Base-by-base conservation (phyloP, 78 protist genomes). In the Blattamonas nauphoetae region DNA sequence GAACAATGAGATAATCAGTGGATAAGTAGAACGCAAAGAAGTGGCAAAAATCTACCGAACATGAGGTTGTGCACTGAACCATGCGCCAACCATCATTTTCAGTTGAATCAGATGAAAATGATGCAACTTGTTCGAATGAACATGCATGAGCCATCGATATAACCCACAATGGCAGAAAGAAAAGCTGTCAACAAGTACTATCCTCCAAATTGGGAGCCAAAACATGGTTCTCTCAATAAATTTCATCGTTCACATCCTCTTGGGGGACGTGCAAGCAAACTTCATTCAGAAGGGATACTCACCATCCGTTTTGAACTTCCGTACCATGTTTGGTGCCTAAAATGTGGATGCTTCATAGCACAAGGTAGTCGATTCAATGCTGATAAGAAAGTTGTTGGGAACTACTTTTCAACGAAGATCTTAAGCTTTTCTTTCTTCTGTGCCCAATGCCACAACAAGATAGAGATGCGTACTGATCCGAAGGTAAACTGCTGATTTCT, bases 311-410 rank as follows among this genome's bases (percentile, higher is more conserved):
- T 94, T 79, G 97, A 95, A 88, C 91, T 95, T 94, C 96, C 96
- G 34, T 94, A 64, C 77, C 34, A 88, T 79, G 89, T 94, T 0
- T 90, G 91, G 91, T 93, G 96, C 86, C 81, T 71, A 43, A 86
- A 85, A 1, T 95, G 97, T 82, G 64, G 88, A 1, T n/a, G 32
- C 43, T 93, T 90, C 87, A 92, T 95, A 38, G 96, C 91, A 1
- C 78, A 89, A 85, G 97, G 97, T 3, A 93, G 89, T 41, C 91
- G 97, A 21, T 95, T 85, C 79, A 94, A 95, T 41, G 97, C 97
- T 2, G 94, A 95, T 88, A 95, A 95, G 94, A 89, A 93, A 78
- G 1, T 29, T 0, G 89, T 86, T 1, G 96, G 93, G 43, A 93
- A 91, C 38, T 95, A 93, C 90, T 83, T 87, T 36, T 43, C 90